Percentiles rank a stretch among this genome's conserved stretches.
phyloP scores from a whole-genome alignment of 371 early-diverging fungal species.

The Mucor racemosus region DNA sequence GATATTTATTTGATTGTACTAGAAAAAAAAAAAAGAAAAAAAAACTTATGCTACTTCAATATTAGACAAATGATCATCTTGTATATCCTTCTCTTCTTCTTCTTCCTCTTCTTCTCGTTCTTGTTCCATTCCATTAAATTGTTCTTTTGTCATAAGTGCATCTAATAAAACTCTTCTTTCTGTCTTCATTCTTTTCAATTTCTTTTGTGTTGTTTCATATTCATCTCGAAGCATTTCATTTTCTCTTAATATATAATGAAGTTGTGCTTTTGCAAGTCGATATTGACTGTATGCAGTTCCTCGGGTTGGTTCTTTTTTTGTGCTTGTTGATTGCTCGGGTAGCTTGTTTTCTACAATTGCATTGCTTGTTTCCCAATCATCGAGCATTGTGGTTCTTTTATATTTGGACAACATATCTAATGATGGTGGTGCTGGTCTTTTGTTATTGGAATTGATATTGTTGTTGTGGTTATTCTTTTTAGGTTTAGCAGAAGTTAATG shows the following conservation, averaged over 20 bases:
- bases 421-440: constrained; percentile 1
- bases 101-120: neutral
- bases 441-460: neutral
- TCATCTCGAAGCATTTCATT: constrained; percentile 62
- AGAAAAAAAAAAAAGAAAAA: too few species aligned
- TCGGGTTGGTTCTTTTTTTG: neutral
- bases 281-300: constrained; percentile 41
- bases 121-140: neutral
- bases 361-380: constrained; percentile 2
- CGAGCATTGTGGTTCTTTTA: constrained; percentile 7
- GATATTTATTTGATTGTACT: neutral
- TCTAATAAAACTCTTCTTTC: constrained; percentile 60
- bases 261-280: constrained; percentile 58
- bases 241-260: constrained; percentile 59
- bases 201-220: constrained; percentile 51
- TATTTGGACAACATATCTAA: constrained; percentile 19
- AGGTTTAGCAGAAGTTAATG: neutral
- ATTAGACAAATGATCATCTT: neutral
- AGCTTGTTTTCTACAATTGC: constrained; percentile 4
- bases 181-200: constrained; percentile 52
- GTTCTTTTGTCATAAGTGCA: constrained; percentile 40
- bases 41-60: neutral
- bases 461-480: neutral
- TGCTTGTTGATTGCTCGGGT: neutral
- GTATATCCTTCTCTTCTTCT: neutral